phyloP scores from a whole-genome alignment of 2,329 filamentous ascomycete genomes.

The Talaromyces marneffei region DNA sequence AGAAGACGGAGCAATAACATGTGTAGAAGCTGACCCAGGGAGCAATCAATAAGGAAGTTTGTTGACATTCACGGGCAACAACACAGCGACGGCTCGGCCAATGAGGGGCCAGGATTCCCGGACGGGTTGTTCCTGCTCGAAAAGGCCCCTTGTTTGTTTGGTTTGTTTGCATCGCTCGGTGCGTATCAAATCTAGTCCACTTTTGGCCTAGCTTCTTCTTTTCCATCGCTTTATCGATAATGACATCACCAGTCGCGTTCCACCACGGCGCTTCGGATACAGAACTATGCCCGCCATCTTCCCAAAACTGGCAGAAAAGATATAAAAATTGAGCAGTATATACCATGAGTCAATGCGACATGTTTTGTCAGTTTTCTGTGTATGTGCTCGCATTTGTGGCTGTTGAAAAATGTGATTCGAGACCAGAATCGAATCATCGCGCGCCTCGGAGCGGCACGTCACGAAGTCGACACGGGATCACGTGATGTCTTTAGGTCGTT shows the following conservation, averaged over 20 bases:
- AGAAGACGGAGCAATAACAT: conserved; percentile 4
- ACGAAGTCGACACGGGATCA: conserved; percentile 26
- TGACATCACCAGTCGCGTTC: conserved; percentile 29
- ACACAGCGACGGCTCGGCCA: conserved; percentile 1
- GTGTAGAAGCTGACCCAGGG: background rate
- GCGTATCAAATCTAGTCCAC: conserved; percentile 18
- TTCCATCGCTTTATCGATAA: background rate
- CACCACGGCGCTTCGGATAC: conserved; percentile 8
- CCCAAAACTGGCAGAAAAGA: background rate
- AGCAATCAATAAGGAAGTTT: conserved; percentile 12
- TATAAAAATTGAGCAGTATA: background rate
- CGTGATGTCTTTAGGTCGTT: conserved; percentile 21
- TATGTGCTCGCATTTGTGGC: conserved; percentile 4
- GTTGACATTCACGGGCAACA: conserved; percentile 4
- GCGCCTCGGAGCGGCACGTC: conserved; percentile 9
- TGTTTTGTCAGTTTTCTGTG: background rate
- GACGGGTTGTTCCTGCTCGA: background rate
- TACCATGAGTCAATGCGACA: conserved; percentile 6
- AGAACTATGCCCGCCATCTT: background rate
- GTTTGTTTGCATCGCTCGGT: background rate
- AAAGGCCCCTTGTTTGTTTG: background rate
- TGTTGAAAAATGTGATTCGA: background rate
- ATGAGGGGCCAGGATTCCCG: background rate
- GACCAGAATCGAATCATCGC: conserved; percentile 6
- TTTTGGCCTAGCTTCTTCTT: conserved; percentile 19